phyloP scores from a whole-genome alignment of 352 stramenopile species.

The Sclerospora graminicola region DNA sequence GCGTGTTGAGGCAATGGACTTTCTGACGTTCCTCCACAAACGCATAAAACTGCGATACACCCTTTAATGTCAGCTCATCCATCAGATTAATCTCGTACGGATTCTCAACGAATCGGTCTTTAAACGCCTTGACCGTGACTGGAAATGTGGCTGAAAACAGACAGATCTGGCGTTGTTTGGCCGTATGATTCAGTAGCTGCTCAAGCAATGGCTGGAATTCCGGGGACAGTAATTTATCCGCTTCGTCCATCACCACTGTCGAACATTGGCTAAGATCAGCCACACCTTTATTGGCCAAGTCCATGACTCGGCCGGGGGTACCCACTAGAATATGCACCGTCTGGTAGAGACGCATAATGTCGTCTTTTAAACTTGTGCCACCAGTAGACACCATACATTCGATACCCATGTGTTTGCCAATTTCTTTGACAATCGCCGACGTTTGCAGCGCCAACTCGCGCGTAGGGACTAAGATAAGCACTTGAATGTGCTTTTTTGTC shows the following conservation, averaged over 20 bases:
- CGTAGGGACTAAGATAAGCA: conserved; percentile 98
- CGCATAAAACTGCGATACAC: conserved; percentile 99
- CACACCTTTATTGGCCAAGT: conserved; percentile 97
- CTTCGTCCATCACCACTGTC: conserved; percentile 99
- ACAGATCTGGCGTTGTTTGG: conserved; percentile 96
- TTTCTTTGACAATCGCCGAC: conserved; percentile 96
- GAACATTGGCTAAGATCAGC: conserved; percentile 94
- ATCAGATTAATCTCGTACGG: conserved; percentile 99
- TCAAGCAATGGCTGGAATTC: conserved; percentile 98
- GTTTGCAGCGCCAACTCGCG: conserved; percentile 98
- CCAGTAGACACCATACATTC: conserved; percentile 98
- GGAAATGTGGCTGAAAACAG: conserved; percentile 99
- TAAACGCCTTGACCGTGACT: conserved; percentile 98
- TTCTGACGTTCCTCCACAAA: conserved; percentile 99
- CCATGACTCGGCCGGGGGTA: conserved; percentile 97
- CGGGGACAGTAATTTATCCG: conserved; percentile 97
- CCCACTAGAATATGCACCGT: conserved; percentile 98
- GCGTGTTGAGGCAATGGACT: conserved; percentile 98
- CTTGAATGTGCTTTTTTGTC: conserved; percentile 94
- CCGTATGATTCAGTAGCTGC: conserved; percentile 92
- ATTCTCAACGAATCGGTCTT: conserved; percentile 96
- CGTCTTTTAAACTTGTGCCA: conserved; percentile 97
- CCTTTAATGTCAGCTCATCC: conserved; percentile 97
- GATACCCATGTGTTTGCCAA: conserved; percentile 95
- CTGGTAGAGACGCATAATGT: conserved; percentile 99